These are phyloP conservation scores for Pestalotiopsis sp. DNA, from an alignment of 2,329 filamentous ascomycete species.

Conservation along the genomic window DNA sequence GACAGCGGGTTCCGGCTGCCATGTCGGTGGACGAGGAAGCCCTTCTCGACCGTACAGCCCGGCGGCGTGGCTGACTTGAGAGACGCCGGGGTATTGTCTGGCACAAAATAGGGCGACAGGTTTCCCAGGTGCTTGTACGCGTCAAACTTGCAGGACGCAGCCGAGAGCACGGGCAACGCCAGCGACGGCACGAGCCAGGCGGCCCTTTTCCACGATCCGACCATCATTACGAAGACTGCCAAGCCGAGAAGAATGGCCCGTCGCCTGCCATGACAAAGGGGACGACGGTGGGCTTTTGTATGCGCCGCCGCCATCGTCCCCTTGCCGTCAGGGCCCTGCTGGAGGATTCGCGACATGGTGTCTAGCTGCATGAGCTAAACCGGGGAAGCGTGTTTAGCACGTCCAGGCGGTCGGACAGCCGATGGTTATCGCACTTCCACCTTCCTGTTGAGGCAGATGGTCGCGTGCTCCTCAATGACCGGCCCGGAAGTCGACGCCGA, in stretches of 20 bases:
- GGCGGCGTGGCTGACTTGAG: slow-evolving; percentile 19
- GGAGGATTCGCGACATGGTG: not conserved
- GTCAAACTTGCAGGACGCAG: slow-evolving; percentile 14
- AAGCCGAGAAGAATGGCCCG: not conserved
- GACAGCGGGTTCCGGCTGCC: slow-evolving; percentile 21
- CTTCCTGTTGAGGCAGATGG: slow-evolving; percentile 4
- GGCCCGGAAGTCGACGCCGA: not conserved
- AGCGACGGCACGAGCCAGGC: not conserved
- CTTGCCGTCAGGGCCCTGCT: not conserved
- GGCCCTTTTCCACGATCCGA: slow-evolving; percentile 2
- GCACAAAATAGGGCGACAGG: slow-evolving; percentile 22
- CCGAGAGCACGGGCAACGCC: not conserved
- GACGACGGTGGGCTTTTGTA: not conserved
- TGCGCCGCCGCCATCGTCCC: not conserved
- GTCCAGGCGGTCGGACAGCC: not conserved
- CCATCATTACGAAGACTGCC: slow-evolving; percentile 1
- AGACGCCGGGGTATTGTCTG: slow-evolving; percentile 19
- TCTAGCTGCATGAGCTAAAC: not conserved
- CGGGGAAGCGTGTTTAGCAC: not conserved
- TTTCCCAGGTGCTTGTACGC: slow-evolving; percentile 22
- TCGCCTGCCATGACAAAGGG: not conserved
- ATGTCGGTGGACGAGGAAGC: slow-evolving; percentile 23
- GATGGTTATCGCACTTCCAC: slow-evolving; percentile 3
- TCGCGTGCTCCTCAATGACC: slow-evolving; percentile 1
- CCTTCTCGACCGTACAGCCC: slow-evolving; percentile 19